Base-by-base conservation (phyloP, 129 eudicot genomes). In the Flaveria bidentis region DNA sequence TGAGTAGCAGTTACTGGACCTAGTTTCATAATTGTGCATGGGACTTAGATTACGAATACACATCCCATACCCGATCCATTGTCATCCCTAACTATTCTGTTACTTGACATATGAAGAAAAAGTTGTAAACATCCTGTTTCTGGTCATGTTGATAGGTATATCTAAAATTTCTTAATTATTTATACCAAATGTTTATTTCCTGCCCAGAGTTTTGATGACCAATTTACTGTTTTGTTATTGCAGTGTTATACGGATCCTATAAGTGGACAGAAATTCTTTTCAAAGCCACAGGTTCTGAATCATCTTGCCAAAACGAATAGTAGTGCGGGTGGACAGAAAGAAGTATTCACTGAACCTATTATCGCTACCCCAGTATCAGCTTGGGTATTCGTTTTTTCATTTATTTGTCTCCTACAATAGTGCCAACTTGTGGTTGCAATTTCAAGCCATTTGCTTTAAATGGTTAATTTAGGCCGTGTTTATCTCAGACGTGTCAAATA, bases 251-350 rank as follows among this genome's bases (percentile, higher is more conserved):
- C 25, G 14, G 85, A 82, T 60, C 84, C 84, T 44, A 12, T 53
- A 55, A 81, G 81, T 73, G 91, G 91, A 30, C 77, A 78, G 57
- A 87, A 84, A 47, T 87, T 87, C 66, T 87, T 84, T 85, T 87
- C 88, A 61, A 84, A 82, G 88, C 87, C 87, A 14, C 72, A 83
- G 76, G 92, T 84, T 36, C 33, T 65, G 72, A 64, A 50, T 56
- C 75, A 78, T 77, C 69, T 83, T 82, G 73, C 61, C 28, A 57
- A 46, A 28, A 1, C 25, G 60, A 55, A 81, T 26, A 15, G 61
- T 61, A 64, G 42, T 72, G 25, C 61, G 20, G 55, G 70, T 13
- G 66, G 58, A 69, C 69, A 81, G 72, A 62, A 42, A 55, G 71
- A 70, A 70, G 85, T 77, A 62, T 56, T 76, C 67, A 57, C 28